Evolutionary conservation across 768 basidiomycete species (phyloP).

Genomic region (Collybiopsis confluens): DNA sequence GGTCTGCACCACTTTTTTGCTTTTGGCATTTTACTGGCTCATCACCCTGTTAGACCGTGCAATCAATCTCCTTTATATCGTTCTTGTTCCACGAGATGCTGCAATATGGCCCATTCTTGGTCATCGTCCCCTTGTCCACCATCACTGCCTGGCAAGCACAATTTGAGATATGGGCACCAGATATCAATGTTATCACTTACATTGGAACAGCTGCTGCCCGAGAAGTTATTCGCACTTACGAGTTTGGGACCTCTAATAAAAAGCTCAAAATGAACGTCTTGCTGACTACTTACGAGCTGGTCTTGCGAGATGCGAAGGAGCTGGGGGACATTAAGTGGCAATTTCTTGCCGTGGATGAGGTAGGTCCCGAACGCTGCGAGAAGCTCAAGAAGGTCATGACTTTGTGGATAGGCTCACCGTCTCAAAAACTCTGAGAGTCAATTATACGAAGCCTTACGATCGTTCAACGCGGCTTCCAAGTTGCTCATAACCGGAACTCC

Average conservation of each 20-base stretch:
- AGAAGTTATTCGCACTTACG: conserved; percentile 86
- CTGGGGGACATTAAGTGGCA: conserved; percentile 97
- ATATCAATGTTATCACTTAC: conserved; percentile 94
- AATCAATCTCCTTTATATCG: conserved; percentile 92
- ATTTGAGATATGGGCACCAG: conserved; percentile 93
- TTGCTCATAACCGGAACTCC: conserved; percentile 98
- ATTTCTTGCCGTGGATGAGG: conserved; percentile 93
- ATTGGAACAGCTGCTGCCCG: conserved; percentile 86
- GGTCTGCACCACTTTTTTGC: conserved; percentile 30
- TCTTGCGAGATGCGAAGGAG: conserved; percentile 84
- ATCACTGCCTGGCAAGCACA: conserved; percentile 98
- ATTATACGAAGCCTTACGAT: conserved; percentile 87
- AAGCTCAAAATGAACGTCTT: conserved; percentile 96
- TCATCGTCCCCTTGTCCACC: conserved; percentile 96
- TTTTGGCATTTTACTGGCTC: conserved; percentile 12
- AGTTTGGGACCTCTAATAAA: conserved; percentile 87
- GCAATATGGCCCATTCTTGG: conserved; percentile 95
- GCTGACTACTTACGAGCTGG: conserved; percentile 95
- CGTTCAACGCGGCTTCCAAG: conserved; percentile 88
- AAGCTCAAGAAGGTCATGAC: conserved; percentile 3
- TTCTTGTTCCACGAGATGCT: conserved; percentile 90
- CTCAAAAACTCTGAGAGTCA: conserved; percentile 98
- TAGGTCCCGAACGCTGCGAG: conserved; percentile 25
- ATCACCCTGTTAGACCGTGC: conserved; percentile 63
- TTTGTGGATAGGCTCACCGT: conserved; percentile 77